These are phyloP conservation scores for Dalbergia cultrata DNA, from an alignment of 306 rosid species.

Conservation along the genomic window DNA sequence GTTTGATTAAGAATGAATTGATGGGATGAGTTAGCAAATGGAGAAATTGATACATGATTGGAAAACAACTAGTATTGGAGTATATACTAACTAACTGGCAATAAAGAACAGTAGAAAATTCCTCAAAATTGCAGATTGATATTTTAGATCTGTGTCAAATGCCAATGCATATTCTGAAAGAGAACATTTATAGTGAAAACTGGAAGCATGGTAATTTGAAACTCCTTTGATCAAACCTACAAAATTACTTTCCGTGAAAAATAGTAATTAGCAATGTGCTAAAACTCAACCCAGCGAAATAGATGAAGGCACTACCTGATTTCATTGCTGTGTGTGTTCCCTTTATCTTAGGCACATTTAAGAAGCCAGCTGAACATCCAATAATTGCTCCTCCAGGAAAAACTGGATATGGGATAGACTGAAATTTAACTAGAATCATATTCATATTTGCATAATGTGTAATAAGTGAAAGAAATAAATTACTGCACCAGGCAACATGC, in stretches of 20 bases:
- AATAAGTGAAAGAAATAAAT: slow-evolving; percentile 31
- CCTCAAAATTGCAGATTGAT: slow-evolving; percentile 25
- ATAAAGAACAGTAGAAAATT: slow-evolving; percentile 5
- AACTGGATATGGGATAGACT: slow-evolving; percentile 99
- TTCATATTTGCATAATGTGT: slow-evolving; percentile 55
- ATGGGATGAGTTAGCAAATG: slow-evolving; percentile 25
- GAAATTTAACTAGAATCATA: slow-evolving; percentile 88
- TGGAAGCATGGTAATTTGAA: neutral
- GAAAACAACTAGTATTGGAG: neutral
- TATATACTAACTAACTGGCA: neutral
- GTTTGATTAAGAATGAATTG: slow-evolving; percentile 40
- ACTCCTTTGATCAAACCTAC: slow-evolving; percentile 29
- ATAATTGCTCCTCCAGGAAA: slow-evolving; percentile 96
- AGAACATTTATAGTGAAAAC: slow-evolving; percentile 4
- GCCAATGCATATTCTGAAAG: slow-evolving; percentile 31
- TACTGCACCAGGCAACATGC: neutral
- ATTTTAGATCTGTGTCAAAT: slow-evolving; percentile 34
- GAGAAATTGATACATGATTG: neutral
- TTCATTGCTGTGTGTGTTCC: slow-evolving; percentile 98
- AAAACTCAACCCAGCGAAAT: neutral
- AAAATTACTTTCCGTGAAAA: slow-evolving; percentile 27
- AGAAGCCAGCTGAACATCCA: slow-evolving; percentile 97
- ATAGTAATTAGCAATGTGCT: slow-evolving; percentile 17
- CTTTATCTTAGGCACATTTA: slow-evolving; percentile 95
- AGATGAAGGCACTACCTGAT: slow-evolving; percentile 67